A percentile compares a stretch with the other conserved stretches of the same genome.
These are phyloP conservation scores for Boletus austroedulis DNA, from an alignment of 1,284 basidiomycete species.

Conservation along the genomic window DNA sequence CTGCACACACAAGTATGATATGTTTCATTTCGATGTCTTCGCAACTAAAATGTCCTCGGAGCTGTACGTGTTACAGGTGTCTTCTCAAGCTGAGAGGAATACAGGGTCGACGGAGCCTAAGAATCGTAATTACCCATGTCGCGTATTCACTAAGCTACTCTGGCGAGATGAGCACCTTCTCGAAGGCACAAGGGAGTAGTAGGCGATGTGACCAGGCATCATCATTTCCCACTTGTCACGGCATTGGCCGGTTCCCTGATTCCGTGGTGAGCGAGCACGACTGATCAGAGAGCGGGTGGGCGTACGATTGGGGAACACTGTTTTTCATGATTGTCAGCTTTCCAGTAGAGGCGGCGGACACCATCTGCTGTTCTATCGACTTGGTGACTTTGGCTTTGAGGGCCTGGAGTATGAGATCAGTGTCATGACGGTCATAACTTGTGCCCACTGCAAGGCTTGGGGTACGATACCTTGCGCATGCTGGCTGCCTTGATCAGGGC, in stretches of 20 bases:
- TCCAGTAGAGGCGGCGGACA: constrained; percentile 78
- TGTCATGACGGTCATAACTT: background rate
- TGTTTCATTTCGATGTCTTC: constrained; percentile 5
- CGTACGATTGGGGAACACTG: constrained; percentile 44
- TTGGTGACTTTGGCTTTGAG: constrained; percentile 86
- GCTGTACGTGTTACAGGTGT: background rate
- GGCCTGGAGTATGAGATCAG: constrained; percentile 44
- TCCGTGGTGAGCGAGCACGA: constrained; percentile 10
- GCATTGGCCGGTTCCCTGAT: constrained; percentile 23
- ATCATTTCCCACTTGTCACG: constrained; percentile 19
- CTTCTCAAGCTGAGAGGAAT: background rate
- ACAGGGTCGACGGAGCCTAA: background rate
- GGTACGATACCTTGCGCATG: constrained; percentile 57
- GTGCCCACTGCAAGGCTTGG: background rate
- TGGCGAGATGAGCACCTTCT: constrained; percentile 5
- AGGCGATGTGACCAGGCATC: constrained; percentile 8
- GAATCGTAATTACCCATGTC: background rate
- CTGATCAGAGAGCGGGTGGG: background rate
- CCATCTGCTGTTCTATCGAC: constrained; percentile 87
- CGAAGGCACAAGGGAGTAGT: background rate
- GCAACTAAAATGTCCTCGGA: constrained; percentile 7
- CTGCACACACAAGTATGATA: constrained; percentile 24
- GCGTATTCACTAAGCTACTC: background rate
- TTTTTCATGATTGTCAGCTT: constrained; percentile 89
- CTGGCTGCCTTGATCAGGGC: constrained; percentile 63